Percentiles rank a stretch among this genome's conserved stretches.
These are phyloP conservation scores for Fusarium sp. DNA, from an alignment of 2,329 filamentous ascomycete species.

Conservation along the genomic window DNA sequence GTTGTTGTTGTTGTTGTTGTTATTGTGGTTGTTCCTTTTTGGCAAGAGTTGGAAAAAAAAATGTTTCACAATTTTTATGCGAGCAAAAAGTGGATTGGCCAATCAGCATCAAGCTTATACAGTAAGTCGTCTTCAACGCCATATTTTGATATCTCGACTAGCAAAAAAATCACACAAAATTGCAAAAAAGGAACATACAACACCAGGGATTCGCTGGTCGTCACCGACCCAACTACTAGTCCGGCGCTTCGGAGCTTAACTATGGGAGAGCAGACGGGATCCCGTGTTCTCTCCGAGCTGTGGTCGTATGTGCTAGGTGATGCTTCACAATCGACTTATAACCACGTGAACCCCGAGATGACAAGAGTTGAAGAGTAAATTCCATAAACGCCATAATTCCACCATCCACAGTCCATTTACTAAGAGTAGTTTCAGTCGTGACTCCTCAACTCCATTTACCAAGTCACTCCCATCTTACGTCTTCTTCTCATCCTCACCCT, in stretches of 20 bases:
- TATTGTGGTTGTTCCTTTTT: too few species aligned
- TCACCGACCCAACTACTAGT: conserved; percentile 32
- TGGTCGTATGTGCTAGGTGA: conserved; percentile 16
- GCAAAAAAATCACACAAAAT: background rate
- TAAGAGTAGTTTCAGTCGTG: background rate
- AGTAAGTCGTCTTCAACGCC: background rate
- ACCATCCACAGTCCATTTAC: background rate
- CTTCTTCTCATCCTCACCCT: background rate
- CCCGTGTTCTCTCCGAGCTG: conserved; percentile 28
- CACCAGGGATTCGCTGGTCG: conserved; percentile 27
- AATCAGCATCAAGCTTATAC: background rate
- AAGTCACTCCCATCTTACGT: background rate
- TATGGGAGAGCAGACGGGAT: conserved; percentile 29
- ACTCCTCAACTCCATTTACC: background rate
- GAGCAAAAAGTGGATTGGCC: background rate
- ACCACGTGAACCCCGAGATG: background rate
- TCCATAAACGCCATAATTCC: background rate
- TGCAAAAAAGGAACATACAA: conserved; percentile 24
- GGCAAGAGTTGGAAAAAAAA: background rate
- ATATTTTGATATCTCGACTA: background rate
- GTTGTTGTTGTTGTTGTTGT: background rate
- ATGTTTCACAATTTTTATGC: background rate
- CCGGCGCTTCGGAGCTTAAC: conserved; percentile 24
- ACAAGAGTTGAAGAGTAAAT: background rate
- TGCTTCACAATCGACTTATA: background rate